phyloP scores from a whole-genome alignment of 768 basidiomycete species.

The Kwoniella dejecticola region DNA sequence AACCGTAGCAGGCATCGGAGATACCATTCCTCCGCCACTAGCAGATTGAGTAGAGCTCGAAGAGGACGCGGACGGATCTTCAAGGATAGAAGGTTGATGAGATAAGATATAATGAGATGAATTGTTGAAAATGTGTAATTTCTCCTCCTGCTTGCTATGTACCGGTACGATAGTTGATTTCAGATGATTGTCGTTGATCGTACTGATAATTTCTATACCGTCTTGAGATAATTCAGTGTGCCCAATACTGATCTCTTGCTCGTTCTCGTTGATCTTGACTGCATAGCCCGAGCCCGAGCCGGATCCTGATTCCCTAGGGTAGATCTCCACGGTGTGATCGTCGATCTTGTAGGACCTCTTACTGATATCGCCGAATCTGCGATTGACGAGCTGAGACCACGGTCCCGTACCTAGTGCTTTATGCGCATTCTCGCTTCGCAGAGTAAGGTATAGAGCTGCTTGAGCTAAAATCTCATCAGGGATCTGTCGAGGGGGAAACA shows the following conservation, averaged over 20 bases:
- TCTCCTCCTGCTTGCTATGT: conserved; percentile 57
- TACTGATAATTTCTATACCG: conserved; percentile 5
- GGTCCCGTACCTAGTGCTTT: conserved; percentile 55
- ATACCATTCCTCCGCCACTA: conserved; percentile 36
- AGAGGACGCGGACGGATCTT: conserved; percentile 14
- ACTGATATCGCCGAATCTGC: conserved; percentile 77
- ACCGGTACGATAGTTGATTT: conserved; percentile 72
- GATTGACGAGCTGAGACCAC: conserved; percentile 70
- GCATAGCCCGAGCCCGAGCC: too few species aligned
- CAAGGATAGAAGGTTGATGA: conserved; percentile 62
- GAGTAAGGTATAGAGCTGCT: conserved; percentile 69
- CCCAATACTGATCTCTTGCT: conserved; percentile 13
- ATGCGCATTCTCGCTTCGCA: conserved; percentile 1
- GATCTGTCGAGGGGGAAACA: conserved; percentile 73
- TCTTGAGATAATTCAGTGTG: conserved; percentile 19
- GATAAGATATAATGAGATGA: conserved; percentile 69
- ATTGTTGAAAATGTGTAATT: conserved; percentile 69
- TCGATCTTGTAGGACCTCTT: conserved; percentile 59
- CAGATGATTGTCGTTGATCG: conserved; percentile 10
- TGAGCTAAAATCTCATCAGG: conserved; percentile 70
- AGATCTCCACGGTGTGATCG: conserved; percentile 61
- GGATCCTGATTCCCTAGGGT: too few species aligned
- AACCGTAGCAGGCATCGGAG: conserved; percentile 88
- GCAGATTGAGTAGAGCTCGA: neutral
- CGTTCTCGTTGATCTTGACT: conserved; percentile 55